These are phyloP conservation scores for Pontederia crassipes DNA, from an alignment of 176 grass and related monocot species.

Conservation along the genomic window DNA sequence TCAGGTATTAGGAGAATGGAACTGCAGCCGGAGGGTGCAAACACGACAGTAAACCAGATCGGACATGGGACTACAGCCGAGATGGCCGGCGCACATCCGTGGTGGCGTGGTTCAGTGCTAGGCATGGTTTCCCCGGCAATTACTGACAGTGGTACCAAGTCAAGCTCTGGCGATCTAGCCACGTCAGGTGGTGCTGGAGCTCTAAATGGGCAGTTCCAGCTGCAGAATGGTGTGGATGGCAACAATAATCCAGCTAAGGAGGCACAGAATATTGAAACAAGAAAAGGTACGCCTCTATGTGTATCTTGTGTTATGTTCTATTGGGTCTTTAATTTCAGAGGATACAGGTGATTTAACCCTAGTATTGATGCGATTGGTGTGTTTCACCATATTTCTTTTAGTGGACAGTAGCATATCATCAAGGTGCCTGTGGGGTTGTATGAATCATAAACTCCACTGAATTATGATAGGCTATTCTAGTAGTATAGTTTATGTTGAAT, in stretches of 20 bases:
- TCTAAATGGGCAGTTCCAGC: neutral
- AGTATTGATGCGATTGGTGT: too few relatives aligned
- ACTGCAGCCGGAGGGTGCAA: neutral
- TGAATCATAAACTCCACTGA: too few relatives aligned
- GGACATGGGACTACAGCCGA: neutral
- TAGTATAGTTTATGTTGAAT: too few relatives aligned
- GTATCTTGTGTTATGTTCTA: neutral
- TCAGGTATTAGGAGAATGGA: neutral
- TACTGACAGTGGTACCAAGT: neutral
- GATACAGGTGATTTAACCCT: too few relatives aligned
- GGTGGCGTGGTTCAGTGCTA: slow-evolving; percentile 1
- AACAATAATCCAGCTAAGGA: slow-evolving; percentile 1
- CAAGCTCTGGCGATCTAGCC: neutral
- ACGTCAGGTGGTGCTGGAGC: neutral
- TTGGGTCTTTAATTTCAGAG: neutral
- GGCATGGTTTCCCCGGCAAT: neutral
- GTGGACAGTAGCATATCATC: too few relatives aligned
- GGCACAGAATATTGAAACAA: neutral
- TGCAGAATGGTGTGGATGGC: neutral
- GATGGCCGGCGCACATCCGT: neutral
- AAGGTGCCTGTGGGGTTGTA: too few relatives aligned
- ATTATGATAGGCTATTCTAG: too few relatives aligned
- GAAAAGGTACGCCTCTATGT: neutral
- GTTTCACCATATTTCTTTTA: too few relatives aligned
- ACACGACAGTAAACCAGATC: neutral